These are phyloP conservation scores for Glonium stellatum DNA, from an alignment of 495 filamentous ascomycete species.

Conservation along the genomic window DNA sequence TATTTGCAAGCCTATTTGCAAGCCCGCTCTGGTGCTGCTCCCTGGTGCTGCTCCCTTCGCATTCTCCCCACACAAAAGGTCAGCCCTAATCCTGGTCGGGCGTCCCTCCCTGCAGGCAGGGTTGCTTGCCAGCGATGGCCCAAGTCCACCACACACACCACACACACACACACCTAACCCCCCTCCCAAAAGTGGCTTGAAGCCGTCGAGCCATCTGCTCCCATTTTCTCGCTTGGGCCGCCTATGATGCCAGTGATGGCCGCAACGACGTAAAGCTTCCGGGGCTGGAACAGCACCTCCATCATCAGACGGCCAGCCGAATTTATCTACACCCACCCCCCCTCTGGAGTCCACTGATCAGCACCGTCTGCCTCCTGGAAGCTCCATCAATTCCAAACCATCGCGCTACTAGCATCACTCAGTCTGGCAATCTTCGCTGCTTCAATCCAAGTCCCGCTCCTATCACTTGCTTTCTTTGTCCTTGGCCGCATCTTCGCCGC, in stretches of 20 bases:
- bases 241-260: conserved; percentile 29
- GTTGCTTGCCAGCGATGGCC: neutral
- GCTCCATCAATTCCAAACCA: conserved; percentile 25
- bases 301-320: conserved; percentile 11
- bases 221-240: conserved; percentile 13
- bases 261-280: conserved; percentile 19
- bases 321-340: conserved; percentile 26
- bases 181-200: neutral
- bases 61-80: conserved; percentile 1
- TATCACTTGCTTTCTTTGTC: conserved; percentile 14
- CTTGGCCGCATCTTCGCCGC: neutral
- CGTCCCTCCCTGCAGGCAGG: conserved; percentile 2
- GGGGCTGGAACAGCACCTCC: neutral
- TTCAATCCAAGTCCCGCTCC: conserved; percentile 7
- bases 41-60: neutral
- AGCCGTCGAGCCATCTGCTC: conserved; percentile 7
- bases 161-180: neutral
- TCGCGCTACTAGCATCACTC: conserved; percentile 7
- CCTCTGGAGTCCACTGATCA: conserved; percentile 22
- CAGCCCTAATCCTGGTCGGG: conserved; percentile 6
- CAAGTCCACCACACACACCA: neutral
- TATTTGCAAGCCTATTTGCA: too few species aligned
- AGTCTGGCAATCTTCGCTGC: conserved; percentile 19
- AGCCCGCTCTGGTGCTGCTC: neutral
- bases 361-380: conserved; percentile 18